Percentiles rank a stretch among this genome's conserved stretches.
Conservation (phyloP, 176 grass and related monocot species). For the Poa pratensis region DNA sequence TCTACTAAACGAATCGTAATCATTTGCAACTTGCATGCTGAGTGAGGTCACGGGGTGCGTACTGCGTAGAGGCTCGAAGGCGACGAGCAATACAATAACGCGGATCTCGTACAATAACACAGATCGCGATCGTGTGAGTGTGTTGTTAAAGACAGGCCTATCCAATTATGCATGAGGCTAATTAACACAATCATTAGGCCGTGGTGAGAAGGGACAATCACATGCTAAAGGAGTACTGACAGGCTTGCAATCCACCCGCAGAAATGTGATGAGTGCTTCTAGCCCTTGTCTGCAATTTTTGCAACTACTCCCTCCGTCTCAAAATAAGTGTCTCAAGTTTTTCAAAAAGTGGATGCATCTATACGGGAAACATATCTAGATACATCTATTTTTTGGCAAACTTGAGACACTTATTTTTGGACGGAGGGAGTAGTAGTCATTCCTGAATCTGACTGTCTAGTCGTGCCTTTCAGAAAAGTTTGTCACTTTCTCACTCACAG, state of each 20-base stretch:
- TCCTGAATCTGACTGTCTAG: not conserved
- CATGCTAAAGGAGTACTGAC: too few species aligned
- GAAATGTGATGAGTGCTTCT: not conserved
- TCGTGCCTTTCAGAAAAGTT: not conserved
- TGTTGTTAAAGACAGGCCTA: not conserved
- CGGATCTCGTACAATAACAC: conserved; percentile 23
- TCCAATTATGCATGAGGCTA: conserved; percentile 36
- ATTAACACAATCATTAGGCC: conserved; percentile 37
- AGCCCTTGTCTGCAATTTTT: not conserved
- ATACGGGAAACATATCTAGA: too few species aligned
- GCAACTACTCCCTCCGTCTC: too few species aligned
- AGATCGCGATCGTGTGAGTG: conserved; percentile 26
- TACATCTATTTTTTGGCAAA: too few species aligned
- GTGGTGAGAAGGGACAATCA: too few species aligned
- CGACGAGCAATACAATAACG: not conserved
- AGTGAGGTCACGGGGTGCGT: conserved; percentile 31
- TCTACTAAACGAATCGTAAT: not conserved
- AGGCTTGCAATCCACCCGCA: conserved; percentile 8
- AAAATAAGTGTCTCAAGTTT: too few species aligned
- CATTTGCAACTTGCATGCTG: not conserved
- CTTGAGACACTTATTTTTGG: too few species aligned
- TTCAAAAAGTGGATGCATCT: too few species aligned
- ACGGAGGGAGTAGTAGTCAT: too few species aligned
- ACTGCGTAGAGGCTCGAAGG: conserved; percentile 12
- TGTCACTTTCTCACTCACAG: not conserved